Evolutionary conservation across 306 rosid genomes (phyloP), one percentile per base, ranked within the genome.

Genomic region (Biancaea sappan): DNA sequence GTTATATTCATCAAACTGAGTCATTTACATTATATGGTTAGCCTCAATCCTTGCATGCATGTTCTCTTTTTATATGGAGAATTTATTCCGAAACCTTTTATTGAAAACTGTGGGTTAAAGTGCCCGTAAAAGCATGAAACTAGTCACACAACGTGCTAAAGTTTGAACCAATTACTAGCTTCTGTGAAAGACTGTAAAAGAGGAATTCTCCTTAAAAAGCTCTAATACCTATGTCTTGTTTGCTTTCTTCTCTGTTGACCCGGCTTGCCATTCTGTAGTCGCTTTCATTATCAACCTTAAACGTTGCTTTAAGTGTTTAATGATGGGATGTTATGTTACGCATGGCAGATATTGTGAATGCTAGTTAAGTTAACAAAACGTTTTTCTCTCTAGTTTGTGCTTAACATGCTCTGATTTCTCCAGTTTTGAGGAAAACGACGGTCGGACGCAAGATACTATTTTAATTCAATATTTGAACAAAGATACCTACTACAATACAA

Each of bases 31-130:
- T 4, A 16, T 58, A 37, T n/a, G 9, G 41, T 31, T 8, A n/a
- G n/a, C n/a, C n/a, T n/a, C n/a, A n/a, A 43, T 24, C 37, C 57
- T 21, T 37, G 51, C 53, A 52, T 65, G 82, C 69, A 13, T 65
- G 35, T 72, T 64, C 29, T 53, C 74, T 78, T 64, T 79, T 31
- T 57, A 66, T 54, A 26, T 8, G 43, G 6, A 44, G 77, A 72
- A 44, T 59, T 59, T 61, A 51, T 56, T 26, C 13, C 28, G 44
- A 19, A 54, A 46, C 59, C 18, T 70, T 56, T 44, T 44, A 29
- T 67, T 32, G 56, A 43, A 66, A 13, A 66, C 22, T 15, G 54
- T 66, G 59, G 19, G n/a, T 31, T 15, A 35, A 48, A 64, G 59
- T 63, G 21, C 44, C 79, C 64, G 44, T 47, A 24, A 64, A 16